Evolutionary conservation across 768 basidiomycete genomes (phyloP).

Genomic region (Trametes villosa): DNA sequence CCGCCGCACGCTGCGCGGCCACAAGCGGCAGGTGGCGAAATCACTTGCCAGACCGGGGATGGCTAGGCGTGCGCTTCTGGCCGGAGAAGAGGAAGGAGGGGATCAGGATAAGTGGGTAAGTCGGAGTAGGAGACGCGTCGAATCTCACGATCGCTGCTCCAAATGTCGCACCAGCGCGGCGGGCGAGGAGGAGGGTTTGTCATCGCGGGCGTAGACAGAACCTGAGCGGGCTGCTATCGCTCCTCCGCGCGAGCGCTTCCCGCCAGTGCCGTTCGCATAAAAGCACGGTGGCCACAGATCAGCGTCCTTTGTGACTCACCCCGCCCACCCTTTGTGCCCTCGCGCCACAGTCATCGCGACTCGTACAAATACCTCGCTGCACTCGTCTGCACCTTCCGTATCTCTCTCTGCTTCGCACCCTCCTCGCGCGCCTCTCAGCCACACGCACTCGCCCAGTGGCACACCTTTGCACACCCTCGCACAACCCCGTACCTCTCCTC

Average conservation of each 20-base stretch:
- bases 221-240: slow-evolving; percentile 7
- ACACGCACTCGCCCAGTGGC: slow-evolving; percentile 9
- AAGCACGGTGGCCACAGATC: slow-evolving; percentile 23
- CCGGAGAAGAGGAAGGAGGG: slow-evolving; percentile 7
- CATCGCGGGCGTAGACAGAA: neutral
- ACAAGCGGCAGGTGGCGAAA: slow-evolving; percentile 6
- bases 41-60: slow-evolving; percentile 7
- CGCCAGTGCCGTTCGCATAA: slow-evolving; percentile 14
- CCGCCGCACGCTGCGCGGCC: neutral
- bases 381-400: neutral
- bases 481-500: neutral
- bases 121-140: neutral
- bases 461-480: neutral
- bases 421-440: neutral
- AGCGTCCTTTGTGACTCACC: slow-evolving; percentile 20
- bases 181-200: too few species aligned
- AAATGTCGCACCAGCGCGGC: slow-evolving; percentile 11
- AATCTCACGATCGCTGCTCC: slow-evolving; percentile 14
- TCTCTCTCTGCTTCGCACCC: neutral
- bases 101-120: slow-evolving; percentile 2
- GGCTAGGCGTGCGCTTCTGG: slow-evolving; percentile 17
- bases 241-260: slow-evolving; percentile 24
- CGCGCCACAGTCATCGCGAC: neutral
- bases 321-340: slow-evolving; percentile 14
- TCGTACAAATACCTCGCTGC: slow-evolving; percentile 4